Evolutionary conservation across 495 filamentous ascomycete species (phyloP).

Genomic region (Xylaria flabelliformis): DNA sequence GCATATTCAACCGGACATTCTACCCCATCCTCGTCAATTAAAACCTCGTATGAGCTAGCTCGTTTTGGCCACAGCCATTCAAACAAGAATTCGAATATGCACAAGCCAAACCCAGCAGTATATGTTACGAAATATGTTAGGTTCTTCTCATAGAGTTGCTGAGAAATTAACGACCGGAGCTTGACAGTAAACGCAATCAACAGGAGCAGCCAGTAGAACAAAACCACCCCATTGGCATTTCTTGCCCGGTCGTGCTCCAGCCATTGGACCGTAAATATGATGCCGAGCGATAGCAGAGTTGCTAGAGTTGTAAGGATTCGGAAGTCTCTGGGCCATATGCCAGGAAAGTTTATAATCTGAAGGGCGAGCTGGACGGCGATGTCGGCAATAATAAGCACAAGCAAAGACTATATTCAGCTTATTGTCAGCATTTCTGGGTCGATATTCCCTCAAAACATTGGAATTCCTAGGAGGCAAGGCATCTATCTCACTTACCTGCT

Average conservation of each 20-base stretch:
- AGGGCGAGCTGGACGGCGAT: conserved; percentile 75
- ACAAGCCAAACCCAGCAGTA: conserved; percentile 74
- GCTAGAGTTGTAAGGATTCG: conserved; percentile 86
- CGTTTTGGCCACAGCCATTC: conserved; percentile 95
- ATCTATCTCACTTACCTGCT: conserved; percentile 68
- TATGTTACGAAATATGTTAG: conserved; percentile 81
- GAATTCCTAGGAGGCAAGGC: neutral
- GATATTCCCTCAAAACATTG: neutral
- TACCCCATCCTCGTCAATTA: conserved; percentile 76
- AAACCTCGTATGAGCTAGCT: conserved; percentile 77
- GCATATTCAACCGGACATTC: conserved; percentile 96
- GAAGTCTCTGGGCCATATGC: conserved; percentile 81
- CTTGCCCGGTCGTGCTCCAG: conserved; percentile 88
- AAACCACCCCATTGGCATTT: conserved; percentile 88
- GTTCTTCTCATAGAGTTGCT: conserved; percentile 68
- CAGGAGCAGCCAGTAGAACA: conserved; percentile 96
- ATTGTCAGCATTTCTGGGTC: conserved; percentile 34
- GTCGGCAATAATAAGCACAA: conserved; percentile 70
- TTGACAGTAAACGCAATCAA: conserved; percentile 83
- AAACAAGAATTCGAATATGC: conserved; percentile 74
- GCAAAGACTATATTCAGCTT: conserved; percentile 64
- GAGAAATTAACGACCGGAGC: conserved; percentile 83
- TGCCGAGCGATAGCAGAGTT: conserved; percentile 75
- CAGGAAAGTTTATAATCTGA: conserved; percentile 73
- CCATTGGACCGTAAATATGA: conserved; percentile 89